Conservation (phyloP, 371 early-diverging fungal genomes). For the Apophysomyces trapeziformis region DNA sequence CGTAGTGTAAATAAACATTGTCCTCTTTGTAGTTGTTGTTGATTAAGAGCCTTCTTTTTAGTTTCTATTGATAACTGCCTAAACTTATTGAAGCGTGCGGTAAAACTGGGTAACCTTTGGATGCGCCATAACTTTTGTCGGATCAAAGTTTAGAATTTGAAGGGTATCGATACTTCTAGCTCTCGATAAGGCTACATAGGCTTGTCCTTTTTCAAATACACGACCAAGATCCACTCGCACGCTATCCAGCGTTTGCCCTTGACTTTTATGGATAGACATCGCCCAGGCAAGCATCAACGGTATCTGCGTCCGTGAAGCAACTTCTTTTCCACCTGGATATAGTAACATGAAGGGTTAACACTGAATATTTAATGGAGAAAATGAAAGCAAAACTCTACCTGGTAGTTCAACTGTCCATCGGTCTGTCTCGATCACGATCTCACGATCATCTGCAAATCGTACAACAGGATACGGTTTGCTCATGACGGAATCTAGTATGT, state of each 20-base stretch:
- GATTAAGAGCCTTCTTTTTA: neutral
- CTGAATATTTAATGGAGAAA: too few relatives aligned
- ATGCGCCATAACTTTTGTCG: slow-evolving; percentile 70
- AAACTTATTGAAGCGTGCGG: slow-evolving; percentile 20
- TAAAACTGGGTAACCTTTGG: slow-evolving; percentile 72
- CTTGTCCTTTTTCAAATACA: slow-evolving; percentile 88
- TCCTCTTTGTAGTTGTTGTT: too few relatives aligned
- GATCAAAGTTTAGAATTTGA: slow-evolving; percentile 78
- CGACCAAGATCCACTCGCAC: slow-evolving; percentile 78
- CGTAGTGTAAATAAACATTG: too few relatives aligned
- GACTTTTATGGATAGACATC: slow-evolving; percentile 86
- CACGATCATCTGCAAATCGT: slow-evolving; percentile 53
- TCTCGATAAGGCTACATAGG: slow-evolving; percentile 88
- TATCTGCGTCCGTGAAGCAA: slow-evolving; percentile 53
- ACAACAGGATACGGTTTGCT: slow-evolving; percentile 56
- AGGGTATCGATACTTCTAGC: slow-evolving; percentile 67
- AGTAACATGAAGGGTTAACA: neutral
- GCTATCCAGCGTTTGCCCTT: slow-evolving; percentile 89
- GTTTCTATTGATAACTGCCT: neutral
- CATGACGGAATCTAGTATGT: neutral
- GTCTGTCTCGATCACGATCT: slow-evolving; percentile 55
- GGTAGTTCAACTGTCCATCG: slow-evolving; percentile 65
- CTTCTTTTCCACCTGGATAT: slow-evolving; percentile 22
- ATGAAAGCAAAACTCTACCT: slow-evolving; percentile 21
- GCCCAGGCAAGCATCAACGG: slow-evolving; percentile 73